Percentiles rank a stretch among this genome's conserved stretches.
These are phyloP conservation scores for Vachellia collinsii DNA, from an alignment of 306 rosid genomes.

Conservation along the genomic window DNA sequence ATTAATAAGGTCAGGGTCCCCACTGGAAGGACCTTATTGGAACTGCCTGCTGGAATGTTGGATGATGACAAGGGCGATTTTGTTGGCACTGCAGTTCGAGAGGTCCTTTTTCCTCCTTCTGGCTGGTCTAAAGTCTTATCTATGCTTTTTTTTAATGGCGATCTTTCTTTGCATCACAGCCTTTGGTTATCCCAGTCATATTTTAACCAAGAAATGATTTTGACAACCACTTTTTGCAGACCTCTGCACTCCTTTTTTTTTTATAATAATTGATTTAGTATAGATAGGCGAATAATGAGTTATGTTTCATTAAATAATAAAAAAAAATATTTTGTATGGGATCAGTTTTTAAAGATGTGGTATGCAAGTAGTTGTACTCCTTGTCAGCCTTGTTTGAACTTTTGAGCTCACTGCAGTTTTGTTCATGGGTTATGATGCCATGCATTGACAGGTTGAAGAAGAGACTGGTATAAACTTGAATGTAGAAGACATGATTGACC, in stretches of 20 bases:
- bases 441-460: constrained; percentile 76
- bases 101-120: constrained; percentile 54
- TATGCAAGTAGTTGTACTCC: background rate
- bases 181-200: constrained; percentile 20
- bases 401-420: background rate
- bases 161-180: constrained; percentile 20
- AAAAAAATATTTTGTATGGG: too few relatives aligned
- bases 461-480: constrained; percentile 80
- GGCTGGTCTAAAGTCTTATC: constrained; percentile 5
- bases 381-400: constrained; percentile 7
- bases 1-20: constrained; percentile 83
- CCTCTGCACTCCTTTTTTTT: background rate
- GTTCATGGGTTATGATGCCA: constrained; percentile 21
- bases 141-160: constrained; percentile 4
- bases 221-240: background rate
- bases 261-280: background rate
- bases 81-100: constrained; percentile 91
- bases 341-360: background rate
- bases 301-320: background rate
- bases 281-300: background rate
- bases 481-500: constrained; percentile 77
- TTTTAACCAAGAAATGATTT: background rate
- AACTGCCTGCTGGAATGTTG: constrained; percentile 98
- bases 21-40: constrained; percentile 75
- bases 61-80: constrained; percentile 80